Evolutionary conservation across 2,329 filamentous ascomycete genomes (phyloP), one percentile per base, ranked within the genome.

Genomic region (Cercospora nicotianae): DNA sequence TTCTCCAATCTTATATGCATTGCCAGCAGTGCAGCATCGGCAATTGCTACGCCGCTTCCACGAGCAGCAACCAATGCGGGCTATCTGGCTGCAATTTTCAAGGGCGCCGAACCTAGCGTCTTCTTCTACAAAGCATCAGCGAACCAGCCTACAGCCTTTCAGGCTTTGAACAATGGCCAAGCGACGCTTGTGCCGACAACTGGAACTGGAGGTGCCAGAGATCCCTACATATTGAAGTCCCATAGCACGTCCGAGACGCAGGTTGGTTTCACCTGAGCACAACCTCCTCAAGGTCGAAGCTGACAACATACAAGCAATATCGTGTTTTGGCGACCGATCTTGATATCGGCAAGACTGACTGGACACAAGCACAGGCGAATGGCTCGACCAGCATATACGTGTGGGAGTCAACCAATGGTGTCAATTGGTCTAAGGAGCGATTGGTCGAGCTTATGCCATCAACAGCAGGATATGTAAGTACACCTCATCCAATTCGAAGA

Each of bases 101-200:
- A 36, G n/a, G 55, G 55, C n/a, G 30, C 30, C 30, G 55, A 59
- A 36, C 55, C 55, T 23, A 59, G 55, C 12, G 55, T 59, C 28
- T 59, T 59, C 55, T 59, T 59, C n/a, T 59, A 59, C n/a, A 59
- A 59, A 59, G 55, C 55, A 6, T 13, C 55, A 18, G 55, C 55
- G n/a, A 36, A 36, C 31, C 55, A 36, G 18, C 30, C 55, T 13
- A 36, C 28, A 6, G 31, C 20, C 16, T 59, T 59, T 13, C 55
- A 36, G 30, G n/a, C 55, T 8, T 30, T 59, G 4, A 59, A 59
- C 28, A 36, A 36, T 9, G 55, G 55, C 2, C 28, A 12, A 36
- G 55, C 55, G n/a, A 59, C 28, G 23, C 55, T 59, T 33, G 55
- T 59, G n/a, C 55, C 55, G 7, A 59, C 55, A 8, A 59, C 55